phyloP scores from a whole-genome alignment of 345 rosid species.

The sweet orange (Citrus sinensis) region DVS_A1.0 CM039162.1:17976501-17977000 shows the following conservation, averaged over 20 bases:
- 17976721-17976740: constrained; percentile 3
- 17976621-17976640: background rate
- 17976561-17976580: background rate
- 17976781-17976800: constrained; percentile 3
- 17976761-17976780: background rate
- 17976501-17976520: constrained; percentile 27
- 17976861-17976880: background rate
- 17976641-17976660: background rate
- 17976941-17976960: constrained; percentile 16
- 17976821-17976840: constrained; percentile 7
- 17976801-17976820: constrained; percentile 1
- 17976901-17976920: background rate
- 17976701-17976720: background rate
- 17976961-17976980: constrained; percentile 26
- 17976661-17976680: background rate
- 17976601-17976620: constrained; percentile 5
- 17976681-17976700: background rate
- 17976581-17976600: background rate
- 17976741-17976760: constrained; percentile 2
- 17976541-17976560: constrained; percentile 8
- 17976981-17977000: constrained; percentile 27
- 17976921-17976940: constrained; percentile 7
- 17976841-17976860: constrained; percentile 11
- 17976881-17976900: constrained; percentile 5
- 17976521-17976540: constrained; percentile 3